Percentiles rank a stretch among this genome's conserved stretches.
phyloP scores from a whole-genome alignment of 495 filamentous ascomycete genomes.

The Penicillium nucicola region DNA sequence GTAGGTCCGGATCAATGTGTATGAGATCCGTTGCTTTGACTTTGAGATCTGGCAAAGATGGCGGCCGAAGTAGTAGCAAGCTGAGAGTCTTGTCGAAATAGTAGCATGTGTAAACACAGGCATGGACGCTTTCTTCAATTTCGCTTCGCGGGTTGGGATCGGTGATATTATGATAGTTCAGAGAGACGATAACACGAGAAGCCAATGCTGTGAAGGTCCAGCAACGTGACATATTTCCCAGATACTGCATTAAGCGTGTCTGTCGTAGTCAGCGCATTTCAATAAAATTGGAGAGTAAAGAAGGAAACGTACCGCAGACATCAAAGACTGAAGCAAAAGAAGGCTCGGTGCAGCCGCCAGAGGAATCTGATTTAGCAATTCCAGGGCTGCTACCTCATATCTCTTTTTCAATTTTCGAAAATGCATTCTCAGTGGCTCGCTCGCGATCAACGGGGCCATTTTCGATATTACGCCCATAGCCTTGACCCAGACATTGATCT shows the following conservation, averaged over 20 bases:
- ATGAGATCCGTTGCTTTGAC: constrained; percentile 21
- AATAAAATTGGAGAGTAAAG: not conserved
- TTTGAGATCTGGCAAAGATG: constrained; percentile 29
- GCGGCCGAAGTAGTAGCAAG: constrained; percentile 33
- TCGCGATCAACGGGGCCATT: constrained; percentile 18
- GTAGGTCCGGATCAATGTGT: constrained; percentile 19
- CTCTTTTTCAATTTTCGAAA: constrained; percentile 21
- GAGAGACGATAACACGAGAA: constrained; percentile 22
- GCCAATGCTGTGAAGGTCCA: constrained; percentile 28
- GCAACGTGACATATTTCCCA: constrained; percentile 26
- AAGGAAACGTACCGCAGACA: constrained; percentile 25
- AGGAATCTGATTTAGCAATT: constrained; percentile 19
- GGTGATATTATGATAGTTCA: constrained; percentile 28
- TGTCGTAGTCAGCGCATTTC: not conserved
- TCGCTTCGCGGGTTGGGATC: constrained; percentile 14
- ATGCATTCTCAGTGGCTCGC: constrained; percentile 14
- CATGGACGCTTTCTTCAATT: constrained; percentile 24
- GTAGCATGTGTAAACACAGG: constrained; percentile 28
- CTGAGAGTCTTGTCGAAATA: constrained; percentile 35
- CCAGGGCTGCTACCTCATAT: constrained; percentile 20
- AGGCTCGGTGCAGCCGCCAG: constrained; percentile 24
- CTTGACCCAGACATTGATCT: constrained; percentile 24
- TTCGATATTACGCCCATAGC: constrained; percentile 23
- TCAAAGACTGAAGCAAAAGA: constrained; percentile 22
- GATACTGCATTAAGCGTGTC: constrained; percentile 25